phyloP scores from a whole-genome alignment of 2,329 filamentous ascomycete species.

The Ophiostoma ips region DNA sequence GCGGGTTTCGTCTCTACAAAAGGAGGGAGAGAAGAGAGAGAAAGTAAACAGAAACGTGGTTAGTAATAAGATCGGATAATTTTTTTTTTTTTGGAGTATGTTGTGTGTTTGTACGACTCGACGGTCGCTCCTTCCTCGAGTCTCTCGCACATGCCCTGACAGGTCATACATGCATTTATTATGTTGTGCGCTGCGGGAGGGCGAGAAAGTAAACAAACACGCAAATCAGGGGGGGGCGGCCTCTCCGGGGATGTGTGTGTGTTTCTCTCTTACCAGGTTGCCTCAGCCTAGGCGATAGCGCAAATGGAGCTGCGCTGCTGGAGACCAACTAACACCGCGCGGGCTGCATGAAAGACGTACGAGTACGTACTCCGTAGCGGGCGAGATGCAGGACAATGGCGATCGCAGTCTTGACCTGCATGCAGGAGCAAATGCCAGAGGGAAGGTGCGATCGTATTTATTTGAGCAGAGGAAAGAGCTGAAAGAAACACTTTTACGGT shows the following conservation, averaged over 20 bases:
- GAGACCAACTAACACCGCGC: background rate
- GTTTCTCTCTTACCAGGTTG: background rate
- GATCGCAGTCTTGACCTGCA: background rate
- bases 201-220: background rate
- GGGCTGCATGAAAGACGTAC: too few species aligned
- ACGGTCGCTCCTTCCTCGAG: background rate
- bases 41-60: too few species aligned
- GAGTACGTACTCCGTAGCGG: constrained; percentile 1
- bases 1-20: too few species aligned
- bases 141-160: background rate
- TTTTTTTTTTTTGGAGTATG: background rate
- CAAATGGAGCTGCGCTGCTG: too few species aligned
- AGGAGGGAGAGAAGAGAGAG: too few species aligned
- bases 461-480: background rate
- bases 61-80: too few species aligned
- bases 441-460: constrained; percentile 4
- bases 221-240: background rate
- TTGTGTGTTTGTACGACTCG: background rate
- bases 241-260: too few species aligned
- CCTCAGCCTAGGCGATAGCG: too few species aligned
- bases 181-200: background rate
- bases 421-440: background rate
- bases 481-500: too few species aligned
- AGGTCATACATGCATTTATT: too few species aligned
- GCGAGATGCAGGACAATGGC: background rate